Conservation (phyloP, 139 green algal genomes). For the Pedinophyceae sp. region DNA sequence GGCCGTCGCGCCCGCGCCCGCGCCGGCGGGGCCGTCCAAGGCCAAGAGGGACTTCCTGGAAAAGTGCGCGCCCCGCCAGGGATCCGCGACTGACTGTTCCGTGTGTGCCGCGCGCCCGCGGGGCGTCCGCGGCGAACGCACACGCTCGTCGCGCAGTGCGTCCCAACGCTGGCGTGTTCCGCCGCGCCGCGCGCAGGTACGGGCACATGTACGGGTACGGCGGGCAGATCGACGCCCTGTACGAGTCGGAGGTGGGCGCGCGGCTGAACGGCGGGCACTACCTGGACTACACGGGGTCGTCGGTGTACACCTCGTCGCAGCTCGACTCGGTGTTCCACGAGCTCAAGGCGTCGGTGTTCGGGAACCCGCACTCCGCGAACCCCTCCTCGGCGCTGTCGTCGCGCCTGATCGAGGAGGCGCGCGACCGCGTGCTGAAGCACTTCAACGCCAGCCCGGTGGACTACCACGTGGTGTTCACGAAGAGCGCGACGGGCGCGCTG, state of each 20-base stretch:
- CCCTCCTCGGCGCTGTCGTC: conserved; percentile 30
- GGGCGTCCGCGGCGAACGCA: neutral
- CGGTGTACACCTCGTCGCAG: conserved; percentile 35
- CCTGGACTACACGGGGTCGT: conserved; percentile 49
- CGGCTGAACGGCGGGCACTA: conserved; percentile 52
- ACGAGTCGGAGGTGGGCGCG: conserved; percentile 28
- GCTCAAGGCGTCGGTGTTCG: neutral
- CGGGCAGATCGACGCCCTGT: conserved; percentile 35
- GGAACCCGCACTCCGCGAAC: conserved; percentile 54
- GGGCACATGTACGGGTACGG: conserved; percentile 33
- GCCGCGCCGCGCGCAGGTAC: neutral
- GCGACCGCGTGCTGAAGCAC: conserved; percentile 14
- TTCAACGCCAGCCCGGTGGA: conserved; percentile 31
- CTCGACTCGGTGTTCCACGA: conserved; percentile 34
- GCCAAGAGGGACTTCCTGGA: neutral
- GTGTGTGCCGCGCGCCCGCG: neutral
- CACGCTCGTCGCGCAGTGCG: neutral
- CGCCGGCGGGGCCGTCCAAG: neutral
- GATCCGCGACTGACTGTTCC: neutral
- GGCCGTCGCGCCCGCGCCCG: no score
- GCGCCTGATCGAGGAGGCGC: conserved; percentile 15
- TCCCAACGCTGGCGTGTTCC: neutral
- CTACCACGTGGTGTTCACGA: conserved; percentile 56
- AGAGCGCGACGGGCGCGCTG: conserved; percentile 36
- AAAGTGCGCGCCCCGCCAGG: neutral